Evolutionary conservation across 1,284 basidiomycete genomes (phyloP).

Genomic region (Cystobasidium sp.): DNA sequence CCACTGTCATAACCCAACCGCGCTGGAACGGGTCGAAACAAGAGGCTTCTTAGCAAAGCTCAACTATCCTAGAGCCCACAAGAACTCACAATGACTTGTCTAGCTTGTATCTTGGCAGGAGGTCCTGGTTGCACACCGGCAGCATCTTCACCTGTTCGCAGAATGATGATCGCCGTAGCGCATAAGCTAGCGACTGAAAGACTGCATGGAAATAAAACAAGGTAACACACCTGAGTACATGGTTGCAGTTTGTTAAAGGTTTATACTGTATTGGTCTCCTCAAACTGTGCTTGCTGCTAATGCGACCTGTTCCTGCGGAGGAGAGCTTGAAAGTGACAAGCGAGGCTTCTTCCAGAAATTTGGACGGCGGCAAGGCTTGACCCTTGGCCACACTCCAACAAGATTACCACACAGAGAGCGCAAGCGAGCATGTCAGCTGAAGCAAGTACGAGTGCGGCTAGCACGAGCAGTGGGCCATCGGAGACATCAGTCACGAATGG

Average conservation of each 20-base stretch:
- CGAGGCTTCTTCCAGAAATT: neutral
- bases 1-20: constrained; percentile 36
- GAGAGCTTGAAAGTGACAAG: neutral
- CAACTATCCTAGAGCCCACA: neutral
- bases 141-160: neutral
- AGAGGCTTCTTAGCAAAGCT: neutral
- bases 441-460: constrained; percentile 21
- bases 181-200: neutral
- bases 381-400: constrained; percentile 4
- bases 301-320: too few relatives aligned
- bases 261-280: neutral
- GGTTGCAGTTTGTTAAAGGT: neutral
- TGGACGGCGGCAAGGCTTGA: neutral
- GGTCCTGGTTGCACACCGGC: constrained; percentile 20
- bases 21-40: constrained; percentile 10
- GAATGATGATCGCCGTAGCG: neutral
- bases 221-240: constrained; percentile 25
- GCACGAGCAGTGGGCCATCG: constrained; percentile 28
- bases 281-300: neutral
- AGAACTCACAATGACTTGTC: constrained; percentile 23
- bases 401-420: neutral
- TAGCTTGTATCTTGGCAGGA: constrained; percentile 16
- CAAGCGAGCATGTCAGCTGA: constrained; percentile 1
- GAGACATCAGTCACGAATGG: constrained; percentile 11
- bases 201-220: neutral